Evolutionary conservation across 495 filamentous ascomycete genomes (phyloP), one percentile per base, ranked within the genome.

Genomic region (Ramalina peruviana): DNA sequence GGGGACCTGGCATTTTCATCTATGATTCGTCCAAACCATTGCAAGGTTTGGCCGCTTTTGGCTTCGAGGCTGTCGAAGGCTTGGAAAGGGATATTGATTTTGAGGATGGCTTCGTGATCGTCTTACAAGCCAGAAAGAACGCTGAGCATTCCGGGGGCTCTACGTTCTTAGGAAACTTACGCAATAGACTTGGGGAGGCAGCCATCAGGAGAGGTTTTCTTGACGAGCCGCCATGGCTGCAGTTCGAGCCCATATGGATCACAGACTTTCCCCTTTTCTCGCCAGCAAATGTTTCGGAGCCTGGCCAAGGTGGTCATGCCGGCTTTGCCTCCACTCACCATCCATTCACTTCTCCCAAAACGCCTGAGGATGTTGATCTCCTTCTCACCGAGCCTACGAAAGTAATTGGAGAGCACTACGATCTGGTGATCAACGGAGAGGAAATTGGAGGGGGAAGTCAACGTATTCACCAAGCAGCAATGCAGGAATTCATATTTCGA

Each of bases 351-450:
- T 84, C 93, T 0, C 92, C 93, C 0, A 78, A 82, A 47, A 73
- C 78, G 6, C 56, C 73, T 12, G 67, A 69, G 12, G 93, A 97
- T 59, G 76, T 94, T 25, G 80, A 86, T 40, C 61, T 88, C 2
- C 76, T 96, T 10, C 65, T 74, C 17, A 80, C 76, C 5, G 72
- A 87, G 47, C 93, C 92, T 2, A 70, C 83, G 10, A 65, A 74
- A 50, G 88, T 75, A 0, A 74, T 72, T 36, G 89, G 77, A 1
- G 88, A 94, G 60, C 86, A 93, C 62, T 98, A 94, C 62, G 92
- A 98, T 59, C 74, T 98, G 15, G 92, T 98, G 12, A 76, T 97
- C 50, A 98, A 98, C 60, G 92, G 92, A 15, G 79, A 95, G 13
- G 92, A 98, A 64, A 74, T 98, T 25, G 92, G 92, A 39, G 92